Conservation (phyloP, 2,329 filamentous ascomycete species). For the Penicillium sclerotiorum region DNA sequence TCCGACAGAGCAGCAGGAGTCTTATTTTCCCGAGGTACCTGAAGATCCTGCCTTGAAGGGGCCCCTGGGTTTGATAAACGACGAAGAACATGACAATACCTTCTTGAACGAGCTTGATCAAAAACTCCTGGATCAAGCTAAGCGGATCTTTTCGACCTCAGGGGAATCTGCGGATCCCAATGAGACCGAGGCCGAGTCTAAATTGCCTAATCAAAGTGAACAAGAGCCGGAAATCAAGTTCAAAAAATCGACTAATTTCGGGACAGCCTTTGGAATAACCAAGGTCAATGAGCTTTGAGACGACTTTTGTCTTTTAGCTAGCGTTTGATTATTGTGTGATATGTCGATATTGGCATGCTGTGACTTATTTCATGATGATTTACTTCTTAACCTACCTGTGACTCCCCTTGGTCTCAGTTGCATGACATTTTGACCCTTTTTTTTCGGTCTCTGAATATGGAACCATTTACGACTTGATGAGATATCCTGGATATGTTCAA, state of each 20-base stretch:
- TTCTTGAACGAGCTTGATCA: constrained; percentile 48
- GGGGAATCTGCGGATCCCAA: constrained; percentile 26
- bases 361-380: no score
- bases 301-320: neutral
- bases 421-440: neutral
- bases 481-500: constrained; percentile 15
- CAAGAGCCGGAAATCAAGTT: constrained; percentile 45
- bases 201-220: constrained; percentile 27
- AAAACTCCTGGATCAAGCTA: constrained; percentile 47
- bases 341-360: constrained; percentile 10
- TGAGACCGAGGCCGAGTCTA: constrained; percentile 28
- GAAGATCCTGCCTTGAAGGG: constrained; percentile 49
- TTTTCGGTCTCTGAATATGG: constrained; percentile 5
- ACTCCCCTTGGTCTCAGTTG: constrained; percentile 4
- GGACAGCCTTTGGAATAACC: constrained; percentile 47
- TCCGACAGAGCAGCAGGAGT: constrained; percentile 42
- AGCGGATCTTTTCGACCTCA: constrained; percentile 31
- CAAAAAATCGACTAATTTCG: constrained; percentile 51
- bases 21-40: constrained; percentile 45
- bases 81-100: constrained; percentile 41
- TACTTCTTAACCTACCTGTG: no score
- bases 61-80: constrained; percentile 46
- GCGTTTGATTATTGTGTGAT: constrained; percentile 14
- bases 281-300: neutral
- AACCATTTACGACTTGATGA: constrained; percentile 19